These are phyloP conservation scores for Margaritispora aquatica DNA, from an alignment of 495 filamentous ascomycete species.

Conservation along the genomic window DNA sequence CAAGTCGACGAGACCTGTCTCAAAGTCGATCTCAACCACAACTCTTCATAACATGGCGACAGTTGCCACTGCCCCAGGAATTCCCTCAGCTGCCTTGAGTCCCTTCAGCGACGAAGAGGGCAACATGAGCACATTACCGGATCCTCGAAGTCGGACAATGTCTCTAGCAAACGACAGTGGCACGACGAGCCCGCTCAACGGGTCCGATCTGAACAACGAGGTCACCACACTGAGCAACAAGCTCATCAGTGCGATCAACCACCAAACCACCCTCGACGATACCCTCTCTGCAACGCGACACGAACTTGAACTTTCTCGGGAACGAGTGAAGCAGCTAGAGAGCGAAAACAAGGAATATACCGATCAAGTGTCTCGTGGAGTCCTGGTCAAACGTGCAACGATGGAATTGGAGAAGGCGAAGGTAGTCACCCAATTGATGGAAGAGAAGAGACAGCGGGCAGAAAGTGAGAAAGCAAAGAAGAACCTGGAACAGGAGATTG, in stretches of 20 bases:
- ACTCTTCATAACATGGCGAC: conserved; percentile 19
- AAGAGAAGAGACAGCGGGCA: conserved; percentile 53
- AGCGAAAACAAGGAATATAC: conserved; percentile 55
- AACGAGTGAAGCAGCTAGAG: conserved; percentile 64
- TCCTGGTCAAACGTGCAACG: conserved; percentile 65
- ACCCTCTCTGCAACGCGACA: conserved; percentile 73
- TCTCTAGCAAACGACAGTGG: conserved; percentile 15
- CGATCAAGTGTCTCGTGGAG: conserved; percentile 61
- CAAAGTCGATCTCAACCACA: conserved; percentile 22
- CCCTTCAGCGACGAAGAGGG: conserved; percentile 20
- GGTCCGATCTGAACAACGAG: conserved; percentile 47
- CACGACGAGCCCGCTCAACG: conserved; percentile 16
- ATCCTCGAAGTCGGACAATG: conserved; percentile 25
- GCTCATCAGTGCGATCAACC: conserved; percentile 93
- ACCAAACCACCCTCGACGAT: conserved; percentile 90
- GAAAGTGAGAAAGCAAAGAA: conserved; percentile 66
- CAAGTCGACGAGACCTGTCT: conserved; percentile 12
- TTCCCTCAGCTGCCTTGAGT: conserved; percentile 6
- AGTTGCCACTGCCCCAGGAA: conserved; percentile 15
- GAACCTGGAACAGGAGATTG: conserved; percentile 74
- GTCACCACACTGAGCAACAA: conserved; percentile 90
- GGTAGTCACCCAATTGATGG: conserved; percentile 57
- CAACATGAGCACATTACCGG: conserved; percentile 25
- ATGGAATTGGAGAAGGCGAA: conserved; percentile 59
- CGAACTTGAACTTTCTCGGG: conserved; percentile 70